Evolutionary conservation across 331 rosid genomes (phyloP).

Genomic region (Malus hybrid): DNA sequence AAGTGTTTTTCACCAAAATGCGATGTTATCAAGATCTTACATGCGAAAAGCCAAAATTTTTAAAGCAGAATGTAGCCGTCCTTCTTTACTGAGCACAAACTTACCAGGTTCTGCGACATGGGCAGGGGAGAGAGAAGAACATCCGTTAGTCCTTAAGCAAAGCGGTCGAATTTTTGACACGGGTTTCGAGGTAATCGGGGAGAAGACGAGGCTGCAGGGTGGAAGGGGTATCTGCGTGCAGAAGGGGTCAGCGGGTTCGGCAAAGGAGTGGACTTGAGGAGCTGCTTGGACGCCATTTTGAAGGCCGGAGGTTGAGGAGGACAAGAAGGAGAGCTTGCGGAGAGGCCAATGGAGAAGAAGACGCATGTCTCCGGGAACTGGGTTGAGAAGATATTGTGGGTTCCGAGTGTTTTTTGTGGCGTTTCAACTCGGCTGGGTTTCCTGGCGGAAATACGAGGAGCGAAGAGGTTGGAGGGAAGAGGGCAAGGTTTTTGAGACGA

Average conservation of each 20-base stretch:
- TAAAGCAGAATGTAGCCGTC: neutral
- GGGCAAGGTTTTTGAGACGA: neutral
- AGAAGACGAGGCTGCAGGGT: slow-evolving; percentile 22
- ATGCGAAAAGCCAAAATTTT: no score
- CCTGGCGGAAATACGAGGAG: neutral
- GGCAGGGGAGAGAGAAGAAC: slow-evolving; percentile 33
- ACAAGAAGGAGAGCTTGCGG: slow-evolving; percentile 22
- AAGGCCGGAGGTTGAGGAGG: slow-evolving; percentile 18
- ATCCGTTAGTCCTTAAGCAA: slow-evolving; percentile 57
- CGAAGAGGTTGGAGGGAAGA: neutral
- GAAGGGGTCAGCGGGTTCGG: slow-evolving; percentile 25
- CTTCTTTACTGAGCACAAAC: no score
- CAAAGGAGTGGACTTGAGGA: slow-evolving; percentile 26
- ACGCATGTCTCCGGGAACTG: slow-evolving; percentile 31
- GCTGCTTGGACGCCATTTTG: slow-evolving; percentile 38
- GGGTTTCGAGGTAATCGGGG: slow-evolving; percentile 33
- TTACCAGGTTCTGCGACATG: slow-evolving; percentile 41
- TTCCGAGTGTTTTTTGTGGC: neutral
- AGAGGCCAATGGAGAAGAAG: slow-evolving; percentile 37
- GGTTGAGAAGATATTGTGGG: neutral
- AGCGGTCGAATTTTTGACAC: slow-evolving; percentile 24
- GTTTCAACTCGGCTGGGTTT: neutral
- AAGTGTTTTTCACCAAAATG: no score
- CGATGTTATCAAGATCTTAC: no score
- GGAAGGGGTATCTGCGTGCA: slow-evolving; percentile 17